Base-by-base conservation (phyloP, 2,329 filamentous ascomycete species). In the Aspergillus ochraceoroseus region DNA sequence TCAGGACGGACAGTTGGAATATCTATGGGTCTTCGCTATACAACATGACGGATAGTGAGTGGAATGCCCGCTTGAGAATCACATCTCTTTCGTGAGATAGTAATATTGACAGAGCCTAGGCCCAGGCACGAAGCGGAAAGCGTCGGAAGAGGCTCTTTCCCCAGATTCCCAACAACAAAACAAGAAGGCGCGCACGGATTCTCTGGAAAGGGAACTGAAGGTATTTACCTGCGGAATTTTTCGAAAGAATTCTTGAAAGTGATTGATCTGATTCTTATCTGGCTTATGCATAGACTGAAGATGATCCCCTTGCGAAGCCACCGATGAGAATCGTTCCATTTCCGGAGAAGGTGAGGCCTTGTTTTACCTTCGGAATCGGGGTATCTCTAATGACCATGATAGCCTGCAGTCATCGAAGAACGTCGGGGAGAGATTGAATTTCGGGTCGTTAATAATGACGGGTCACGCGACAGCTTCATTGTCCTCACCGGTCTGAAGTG, bases 371-470 rank as follows among this genome's bases (percentile, higher is more conserved):
- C 19, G 38, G 18, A 3, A 22, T 28, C 18, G 36, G 13, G 17
- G 13, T 41, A 20, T 44, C 41, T 50, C 58, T 66, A 49, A 64
- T 29, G 2, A 44, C 27, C 26, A 25, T 7, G 20, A 37, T 49
- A 87, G 80, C 85, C 87, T 5, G 90, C 89, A 5, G 90, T 95
- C 3, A 76, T 94, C 49, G 92, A 96, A 69, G 92, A 98, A 67
- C 84, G 88, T 56, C 85, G 83, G 59, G 88, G 89, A 58, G 86
- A 94, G 51, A 96, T 98, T 54, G 88, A 96, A 63, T 96, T 96
- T 65, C 83, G 89, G 33, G 92, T 96, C 6, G 92, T 96, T 57
- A 96, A 96, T 73, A 96, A 98, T 61, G 92, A 96, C 59, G 85
- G 85, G 56, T 75, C 82, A 26, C 79, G 84, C 49, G 87, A 95